phyloP scores from a whole-genome alignment of 108 stramenopile species.

The Nitzschia palea region DNA sequence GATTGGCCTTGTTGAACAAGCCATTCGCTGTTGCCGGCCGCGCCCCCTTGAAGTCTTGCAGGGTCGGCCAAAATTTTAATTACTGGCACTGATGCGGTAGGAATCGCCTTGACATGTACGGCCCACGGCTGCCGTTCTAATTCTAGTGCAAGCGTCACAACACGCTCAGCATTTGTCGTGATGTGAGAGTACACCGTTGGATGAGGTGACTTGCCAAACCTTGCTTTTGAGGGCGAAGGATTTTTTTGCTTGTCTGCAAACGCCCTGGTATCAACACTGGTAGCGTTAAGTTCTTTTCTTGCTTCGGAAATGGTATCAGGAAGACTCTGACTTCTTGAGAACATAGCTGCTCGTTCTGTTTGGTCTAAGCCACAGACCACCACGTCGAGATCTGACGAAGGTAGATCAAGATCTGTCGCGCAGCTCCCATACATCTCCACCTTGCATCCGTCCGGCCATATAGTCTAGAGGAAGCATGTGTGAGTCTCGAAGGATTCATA shows the following conservation, averaged over 20 bases:
- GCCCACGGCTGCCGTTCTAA: constrained; percentile 85
- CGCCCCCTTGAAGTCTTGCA: constrained; percentile 60
- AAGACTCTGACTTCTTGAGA: neutral
- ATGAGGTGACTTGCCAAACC: constrained; percentile 9
- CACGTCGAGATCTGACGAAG: constrained; percentile 88
- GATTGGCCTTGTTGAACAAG: constrained; percentile 21
- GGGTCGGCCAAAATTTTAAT: constrained; percentile 89
- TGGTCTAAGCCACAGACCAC: constrained; percentile 75
- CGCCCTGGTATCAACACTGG: neutral
- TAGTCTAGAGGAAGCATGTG: constrained; percentile 21
- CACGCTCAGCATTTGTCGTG: constrained; percentile 72
- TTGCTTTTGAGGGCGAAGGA: neutral
- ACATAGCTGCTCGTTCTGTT: neutral
- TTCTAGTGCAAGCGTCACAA: constrained; percentile 76
- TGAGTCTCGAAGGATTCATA: neutral
- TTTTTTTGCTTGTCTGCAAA: neutral
- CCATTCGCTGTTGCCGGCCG: constrained; percentile 30
- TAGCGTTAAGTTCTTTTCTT: neutral
- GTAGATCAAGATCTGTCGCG: constrained; percentile 82
- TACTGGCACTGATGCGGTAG: constrained; percentile 84
- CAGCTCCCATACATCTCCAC: constrained; percentile 91
- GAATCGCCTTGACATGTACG: constrained; percentile 88
- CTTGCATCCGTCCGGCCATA: constrained; percentile 66
- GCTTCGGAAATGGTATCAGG: neutral
- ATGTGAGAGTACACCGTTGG: constrained; percentile 45